Base-by-base conservation (phyloP, 2,329 filamentous ascomycete genomes). In the Neurospora sp. region DNA sequence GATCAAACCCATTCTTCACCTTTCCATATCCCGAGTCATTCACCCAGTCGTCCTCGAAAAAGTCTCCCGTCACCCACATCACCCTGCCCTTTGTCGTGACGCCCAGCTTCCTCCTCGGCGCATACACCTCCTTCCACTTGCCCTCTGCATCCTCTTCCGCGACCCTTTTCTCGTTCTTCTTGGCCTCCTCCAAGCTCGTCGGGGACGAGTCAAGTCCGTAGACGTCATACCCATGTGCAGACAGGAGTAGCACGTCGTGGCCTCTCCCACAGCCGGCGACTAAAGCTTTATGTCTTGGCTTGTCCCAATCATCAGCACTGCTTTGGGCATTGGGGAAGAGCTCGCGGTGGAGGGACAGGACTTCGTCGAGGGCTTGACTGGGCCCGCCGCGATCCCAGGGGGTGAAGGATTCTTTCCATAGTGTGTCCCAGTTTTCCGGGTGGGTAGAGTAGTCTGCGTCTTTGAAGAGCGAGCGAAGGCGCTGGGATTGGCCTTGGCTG, bases 261-360 rank as follows among this genome's bases (percentile, higher is more conserved):
- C 93, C 93, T 66, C 87, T 86, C 0, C 93, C 93, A 79, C 93
- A 97, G 5, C 92, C 93, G 0, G 93, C 91, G 0, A 97, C 90
- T 8, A 96, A 82, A 87, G 67, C 89, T 36, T 62, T 62, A 4
- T 28, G 52, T 36, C 15, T 62, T 36, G 52, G 12, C 15, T 62
- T 33, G 28, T n/a, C 52, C 23, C 23, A 36, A 15, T 62, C 52
- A 17, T 62, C 23, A 36, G 28, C 15, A 19, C 8, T n/a, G 28
- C 19, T 66, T 74, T 57, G 71, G 69, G 11, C 69, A 75, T 1
- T 57, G 36, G 80, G 79, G 38, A 86, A 79, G 68, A 86, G 79
- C 70, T 84, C 82, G 12, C 79, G 74, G 1, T 82, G 80, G 71
- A 83, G 79, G 66, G 77, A 72, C 38, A 88, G 79, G 15, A 87